phyloP scores from a whole-genome alignment of 2,329 filamentous ascomycete species.

The Diatrype stigma region DNA sequence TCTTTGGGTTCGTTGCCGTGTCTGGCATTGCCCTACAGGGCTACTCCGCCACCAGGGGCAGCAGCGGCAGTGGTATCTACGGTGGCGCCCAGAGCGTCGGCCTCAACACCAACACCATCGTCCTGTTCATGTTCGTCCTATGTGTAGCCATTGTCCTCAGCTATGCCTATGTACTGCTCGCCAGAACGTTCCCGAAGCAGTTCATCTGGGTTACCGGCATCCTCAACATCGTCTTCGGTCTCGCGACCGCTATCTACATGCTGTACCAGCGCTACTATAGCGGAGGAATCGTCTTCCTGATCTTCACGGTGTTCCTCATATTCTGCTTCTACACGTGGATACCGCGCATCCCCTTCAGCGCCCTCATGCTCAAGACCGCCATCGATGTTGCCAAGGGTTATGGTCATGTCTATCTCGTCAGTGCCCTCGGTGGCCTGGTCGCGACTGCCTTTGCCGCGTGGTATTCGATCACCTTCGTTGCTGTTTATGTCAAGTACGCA shows the following conservation, averaged over 20 bases:
- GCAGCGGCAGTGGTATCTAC: constrained; percentile 72
- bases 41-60: constrained; percentile 58
- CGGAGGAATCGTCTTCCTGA: constrained; percentile 80
- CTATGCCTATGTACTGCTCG: constrained; percentile 70
- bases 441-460: constrained; percentile 76
- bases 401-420: constrained; percentile 84
- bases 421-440: constrained; percentile 73
- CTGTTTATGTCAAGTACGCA: constrained; percentile 80
- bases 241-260: constrained; percentile 87
- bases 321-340: constrained; percentile 89
- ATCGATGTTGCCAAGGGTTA: constrained; percentile 81
- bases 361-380: constrained; percentile 80
- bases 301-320: constrained; percentile 76
- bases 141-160: constrained; percentile 70
- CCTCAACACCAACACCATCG: constrained; percentile 78
- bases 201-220: constrained; percentile 94
- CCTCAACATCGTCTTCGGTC: constrained; percentile 75
- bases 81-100: constrained; percentile 59
- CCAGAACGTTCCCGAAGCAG: constrained; percentile 76
- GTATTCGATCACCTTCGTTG: constrained; percentile 81
- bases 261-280: constrained; percentile 72
- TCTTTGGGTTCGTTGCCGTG: constrained; percentile 70
- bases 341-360: constrained; percentile 82
- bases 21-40: constrained; percentile 72
- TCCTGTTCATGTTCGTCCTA: constrained; percentile 78